phyloP scores from a whole-genome alignment of 2,329 filamentous ascomycete species.

The Colletotrichum sp. region DNA sequence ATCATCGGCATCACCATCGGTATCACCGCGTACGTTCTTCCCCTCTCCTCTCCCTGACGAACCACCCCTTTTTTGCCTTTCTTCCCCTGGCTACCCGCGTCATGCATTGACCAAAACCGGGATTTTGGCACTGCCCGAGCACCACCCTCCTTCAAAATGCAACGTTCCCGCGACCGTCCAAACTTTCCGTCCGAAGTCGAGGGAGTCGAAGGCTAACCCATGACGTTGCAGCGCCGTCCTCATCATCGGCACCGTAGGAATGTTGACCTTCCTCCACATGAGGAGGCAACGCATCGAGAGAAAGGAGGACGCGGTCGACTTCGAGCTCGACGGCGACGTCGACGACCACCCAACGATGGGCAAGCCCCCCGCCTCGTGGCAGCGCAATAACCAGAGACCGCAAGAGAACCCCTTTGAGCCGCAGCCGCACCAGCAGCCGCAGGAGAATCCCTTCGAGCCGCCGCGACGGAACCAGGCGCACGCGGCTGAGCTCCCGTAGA shows the following conservation, averaged over 20 bases:
- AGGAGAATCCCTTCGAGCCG: constrained; percentile 14
- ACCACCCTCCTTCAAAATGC: neutral
- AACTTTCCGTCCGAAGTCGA: neutral
- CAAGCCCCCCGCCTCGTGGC: constrained; percentile 15
- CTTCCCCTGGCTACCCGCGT: neutral
- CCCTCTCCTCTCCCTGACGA: neutral
- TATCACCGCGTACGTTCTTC: constrained; percentile 4
- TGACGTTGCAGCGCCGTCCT: constrained; percentile 7
- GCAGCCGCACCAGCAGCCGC: neutral
- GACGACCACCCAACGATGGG: constrained; percentile 18
- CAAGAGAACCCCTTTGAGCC: constrained; percentile 7
- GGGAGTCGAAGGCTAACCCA: neutral
- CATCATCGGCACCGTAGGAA: neutral
- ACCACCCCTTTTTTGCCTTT: neutral
- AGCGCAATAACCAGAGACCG: constrained; percentile 1
- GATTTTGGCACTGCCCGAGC: neutral
- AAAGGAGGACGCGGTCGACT: constrained; percentile 8
- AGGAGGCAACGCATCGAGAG: neutral
- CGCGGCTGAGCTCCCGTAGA: neutral
- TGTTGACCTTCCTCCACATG: constrained; percentile 9
- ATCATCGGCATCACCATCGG: constrained; percentile 12
- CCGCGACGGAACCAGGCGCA: neutral
- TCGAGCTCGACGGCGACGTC: constrained; percentile 15
- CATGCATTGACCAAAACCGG: neutral
- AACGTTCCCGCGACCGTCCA: neutral